Evolutionary conservation across 2,329 filamentous ascomycete genomes (phyloP).

Genomic region (Myriosclerotinia curreyana): DNA sequence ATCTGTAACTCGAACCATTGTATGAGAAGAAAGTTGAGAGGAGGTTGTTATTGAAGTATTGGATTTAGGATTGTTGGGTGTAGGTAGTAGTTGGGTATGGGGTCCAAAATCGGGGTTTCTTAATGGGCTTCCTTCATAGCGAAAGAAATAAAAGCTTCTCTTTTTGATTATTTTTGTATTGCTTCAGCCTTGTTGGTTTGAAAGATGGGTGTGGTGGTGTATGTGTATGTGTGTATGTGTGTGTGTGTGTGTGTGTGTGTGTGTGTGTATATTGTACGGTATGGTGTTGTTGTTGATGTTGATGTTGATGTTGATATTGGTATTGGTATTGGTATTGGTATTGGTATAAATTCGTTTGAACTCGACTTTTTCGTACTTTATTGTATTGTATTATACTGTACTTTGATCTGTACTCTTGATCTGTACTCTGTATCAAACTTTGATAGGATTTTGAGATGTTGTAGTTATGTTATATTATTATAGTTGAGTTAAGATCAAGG

Average conservation of each 20-base stretch:
- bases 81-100: background rate
- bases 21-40: slow-evolving; percentile 37
- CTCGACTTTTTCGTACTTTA: slow-evolving; percentile 2
- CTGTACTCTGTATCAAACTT: too few relatives aligned
- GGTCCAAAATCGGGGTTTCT: slow-evolving; percentile 18
- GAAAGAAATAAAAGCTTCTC: slow-evolving; percentile 11
- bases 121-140: slow-evolving; percentile 19
- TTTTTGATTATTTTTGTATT: background rate
- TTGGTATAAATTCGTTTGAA: background rate
- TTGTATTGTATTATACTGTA: too few relatives aligned
- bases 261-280: too few relatives aligned
- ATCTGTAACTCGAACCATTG: slow-evolving; percentile 80
- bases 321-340: background rate
- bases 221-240: too few relatives aligned
- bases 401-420: too few relatives aligned
- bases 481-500: too few relatives aligned
- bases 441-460: too few relatives aligned
- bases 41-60: slow-evolving; percentile 29
- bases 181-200: background rate
- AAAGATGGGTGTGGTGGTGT: too few relatives aligned
- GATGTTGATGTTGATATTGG: too few relatives aligned
- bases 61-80: slow-evolving; percentile 25
- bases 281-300: background rate
- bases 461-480: too few relatives aligned
- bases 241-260: too few relatives aligned